Evolutionary conservation across 441 rosid genomes (phyloP), one percentile per base, ranked within the genome.

Genomic region (Adansonia rubrostipa): DNA sequence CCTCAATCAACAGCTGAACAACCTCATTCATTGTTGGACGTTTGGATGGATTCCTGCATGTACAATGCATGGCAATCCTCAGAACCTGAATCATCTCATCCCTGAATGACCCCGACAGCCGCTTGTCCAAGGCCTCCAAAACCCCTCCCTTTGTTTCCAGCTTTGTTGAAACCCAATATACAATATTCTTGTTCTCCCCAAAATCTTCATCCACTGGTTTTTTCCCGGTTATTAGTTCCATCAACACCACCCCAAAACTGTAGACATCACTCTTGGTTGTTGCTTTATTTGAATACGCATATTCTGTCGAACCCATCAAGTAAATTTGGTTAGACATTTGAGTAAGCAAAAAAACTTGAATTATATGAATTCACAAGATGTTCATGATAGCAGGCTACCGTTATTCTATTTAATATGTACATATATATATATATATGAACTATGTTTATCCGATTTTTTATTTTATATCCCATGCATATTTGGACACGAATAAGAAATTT

Each of bases 21-120:
- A 96, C 98, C 85, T 93, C 97, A 48, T 80, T 89, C 97, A 96
- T 96, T 62, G 94, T 88, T 48, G 98, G 99, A 22, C 99, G 92
- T 9, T 67, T 87, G 82, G 88, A 80, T 57, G 99, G 97, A 48
- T 79, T 80, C 78, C 45, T 84, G 83, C 80, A 82, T 6, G 97
- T 96, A 70, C 99, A 96, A 54, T 89, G 90, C 69, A 92, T 84
- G 66, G 99, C 99, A 7, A 92, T 89, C 24, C 88, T 86, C 60
- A 96, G 93, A 56, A 84, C 97, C 76, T 85, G 87, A 74, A 91
- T 85, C 92, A 96, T 90, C 71, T 92, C 97, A 63, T 88, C 85
- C 84, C 78, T 84, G 72, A 89, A 96, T 20, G 92, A 86, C 10
- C 86, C 91, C 0, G 96, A 84, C n/a, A 93, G n/a, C 74, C 76